Evolutionary conservation across 768 basidiomycete genomes (phyloP).

Genomic region (Hypholoma sublateritium): DNA sequence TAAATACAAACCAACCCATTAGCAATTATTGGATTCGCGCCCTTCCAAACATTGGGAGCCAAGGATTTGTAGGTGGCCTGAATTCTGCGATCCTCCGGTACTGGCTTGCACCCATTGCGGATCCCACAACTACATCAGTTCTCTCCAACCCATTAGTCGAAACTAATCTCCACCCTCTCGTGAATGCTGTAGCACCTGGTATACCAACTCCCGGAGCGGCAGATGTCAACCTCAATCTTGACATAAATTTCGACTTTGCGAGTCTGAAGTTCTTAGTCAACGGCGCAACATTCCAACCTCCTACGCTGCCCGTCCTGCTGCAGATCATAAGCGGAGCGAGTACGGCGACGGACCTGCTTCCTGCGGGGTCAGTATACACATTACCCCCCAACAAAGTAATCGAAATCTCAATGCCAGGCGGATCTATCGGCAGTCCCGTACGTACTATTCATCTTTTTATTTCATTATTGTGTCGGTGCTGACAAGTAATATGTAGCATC

Average conservation of each 20-base stretch:
- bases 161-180: constrained; percentile 32
- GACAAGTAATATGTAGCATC: constrained; percentile 26
- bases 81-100: constrained; percentile 60
- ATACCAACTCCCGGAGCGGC: constrained; percentile 33
- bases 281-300: constrained; percentile 31
- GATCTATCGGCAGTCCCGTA: constrained; percentile 32
- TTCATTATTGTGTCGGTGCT: not conserved
- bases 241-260: constrained; percentile 24
- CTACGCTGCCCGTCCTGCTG: constrained; percentile 42
- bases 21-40: constrained; percentile 47
- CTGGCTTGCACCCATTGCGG: constrained; percentile 32
- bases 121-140: constrained; percentile 38
- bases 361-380: constrained; percentile 39
- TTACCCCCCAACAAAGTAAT: constrained; percentile 43
- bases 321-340: constrained; percentile 41
- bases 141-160: constrained; percentile 32
- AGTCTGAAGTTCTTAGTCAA: constrained; percentile 30
- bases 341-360: constrained; percentile 35
- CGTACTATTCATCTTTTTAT: constrained; percentile 6
- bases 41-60: constrained; percentile 26
- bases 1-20: constrained; percentile 35
- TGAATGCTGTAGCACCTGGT: constrained; percentile 31
- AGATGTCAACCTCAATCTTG: constrained; percentile 34
- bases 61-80: constrained; percentile 30
- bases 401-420: constrained; percentile 46